Evolutionary conservation across 2,329 filamentous ascomycete genomes (phyloP).

Genomic region (Fusarium avenaceum): DNA sequence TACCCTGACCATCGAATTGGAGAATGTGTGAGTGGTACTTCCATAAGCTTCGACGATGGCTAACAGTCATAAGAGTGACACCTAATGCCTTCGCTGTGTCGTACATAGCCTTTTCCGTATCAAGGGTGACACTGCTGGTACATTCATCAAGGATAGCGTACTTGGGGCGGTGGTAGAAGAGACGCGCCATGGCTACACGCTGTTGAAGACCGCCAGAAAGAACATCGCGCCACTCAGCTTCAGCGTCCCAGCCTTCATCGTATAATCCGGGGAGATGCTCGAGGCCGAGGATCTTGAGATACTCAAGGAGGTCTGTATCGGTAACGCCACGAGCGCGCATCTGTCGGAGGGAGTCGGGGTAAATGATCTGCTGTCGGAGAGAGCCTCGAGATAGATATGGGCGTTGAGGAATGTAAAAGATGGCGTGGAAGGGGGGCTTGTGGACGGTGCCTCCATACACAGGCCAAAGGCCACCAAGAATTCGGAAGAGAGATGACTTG

Average conservation of each 20-base stretch:
- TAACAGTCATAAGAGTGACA: constrained; percentile 97
- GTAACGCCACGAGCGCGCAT: constrained; percentile 89
- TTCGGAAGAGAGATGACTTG: constrained; percentile 95
- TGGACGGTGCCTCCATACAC: constrained; percentile 95
- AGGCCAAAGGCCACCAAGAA: constrained; percentile 95
- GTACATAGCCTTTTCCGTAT: constrained; percentile 97
- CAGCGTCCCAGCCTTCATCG: constrained; percentile 86
- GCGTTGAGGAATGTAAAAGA: constrained; percentile 98
- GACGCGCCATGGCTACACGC: constrained; percentile 93
- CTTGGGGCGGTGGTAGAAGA: constrained; percentile 91
- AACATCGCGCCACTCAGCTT: constrained; percentile 97
- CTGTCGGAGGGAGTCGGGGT: constrained; percentile 88
- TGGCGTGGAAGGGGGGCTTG: constrained; percentile 91
- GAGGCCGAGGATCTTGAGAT: constrained; percentile 85
- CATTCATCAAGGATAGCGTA: constrained; percentile 99
- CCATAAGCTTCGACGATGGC: constrained; percentile 91
- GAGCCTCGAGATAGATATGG: constrained; percentile 93
- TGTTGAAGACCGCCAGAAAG: constrained; percentile 94
- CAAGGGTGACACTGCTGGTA: constrained; percentile 93
- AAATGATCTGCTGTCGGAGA: constrained; percentile 96
- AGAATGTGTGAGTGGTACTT: constrained; percentile 95
- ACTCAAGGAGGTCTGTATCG: constrained; percentile 81
- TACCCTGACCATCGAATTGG: constrained; percentile 95
- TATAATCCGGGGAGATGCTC: constrained; percentile 84
- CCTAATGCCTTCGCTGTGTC: constrained; percentile 92